phyloP scores from a whole-genome alignment of 805 yeast species.

The Priceomyces haplophilus region DNA sequence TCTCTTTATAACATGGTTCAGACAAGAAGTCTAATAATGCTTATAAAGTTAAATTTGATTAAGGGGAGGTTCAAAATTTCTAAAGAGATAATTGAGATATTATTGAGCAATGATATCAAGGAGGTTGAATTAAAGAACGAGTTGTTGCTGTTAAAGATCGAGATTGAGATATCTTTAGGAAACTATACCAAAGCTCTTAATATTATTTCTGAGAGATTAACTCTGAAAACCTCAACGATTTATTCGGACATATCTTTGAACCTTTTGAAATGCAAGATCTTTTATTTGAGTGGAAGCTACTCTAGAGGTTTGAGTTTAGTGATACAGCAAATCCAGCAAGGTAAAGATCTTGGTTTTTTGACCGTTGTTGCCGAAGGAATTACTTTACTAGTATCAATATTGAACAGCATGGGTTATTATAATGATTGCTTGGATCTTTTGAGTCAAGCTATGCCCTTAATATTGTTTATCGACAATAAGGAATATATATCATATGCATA shows the following conservation, averaged over 20 bases:
- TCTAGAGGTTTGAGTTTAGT: constrained; percentile 50
- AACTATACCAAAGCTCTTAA: constrained; percentile 29
- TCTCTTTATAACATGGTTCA: constrained; percentile 43
- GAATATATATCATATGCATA: constrained; percentile 36
- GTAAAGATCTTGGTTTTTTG: constrained; percentile 46
- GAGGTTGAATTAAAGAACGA: constrained; percentile 32
- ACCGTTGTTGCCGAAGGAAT: constrained; percentile 46
- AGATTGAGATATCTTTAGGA: constrained; percentile 28
- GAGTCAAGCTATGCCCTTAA: constrained; percentile 41
- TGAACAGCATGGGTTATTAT: constrained; percentile 39
- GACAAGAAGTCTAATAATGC: constrained; percentile 37
- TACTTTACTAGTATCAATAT: constrained; percentile 42
- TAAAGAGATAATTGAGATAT: constrained; percentile 30
- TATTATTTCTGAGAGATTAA: constrained; percentile 20
- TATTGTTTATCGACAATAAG: constrained; percentile 38
- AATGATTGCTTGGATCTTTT: constrained; percentile 46
- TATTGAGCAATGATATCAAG: constrained; percentile 25
- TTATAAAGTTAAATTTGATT: constrained; percentile 33
- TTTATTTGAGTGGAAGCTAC: constrained; percentile 42
- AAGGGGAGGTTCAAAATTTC: constrained; percentile 37
- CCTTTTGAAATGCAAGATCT: constrained; percentile 44
- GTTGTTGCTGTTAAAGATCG: constrained; percentile 23
- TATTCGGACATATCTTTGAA: constrained; percentile 47
- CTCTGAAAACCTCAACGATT: constrained; percentile 27
- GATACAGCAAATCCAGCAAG: constrained; percentile 47